A percentile compares a stretch with the other conserved stretches of the same genome.
Evolutionary conservation across 139 green algal genomes (phyloP).

Genomic region (Zygnema cylindricum): DNA sequence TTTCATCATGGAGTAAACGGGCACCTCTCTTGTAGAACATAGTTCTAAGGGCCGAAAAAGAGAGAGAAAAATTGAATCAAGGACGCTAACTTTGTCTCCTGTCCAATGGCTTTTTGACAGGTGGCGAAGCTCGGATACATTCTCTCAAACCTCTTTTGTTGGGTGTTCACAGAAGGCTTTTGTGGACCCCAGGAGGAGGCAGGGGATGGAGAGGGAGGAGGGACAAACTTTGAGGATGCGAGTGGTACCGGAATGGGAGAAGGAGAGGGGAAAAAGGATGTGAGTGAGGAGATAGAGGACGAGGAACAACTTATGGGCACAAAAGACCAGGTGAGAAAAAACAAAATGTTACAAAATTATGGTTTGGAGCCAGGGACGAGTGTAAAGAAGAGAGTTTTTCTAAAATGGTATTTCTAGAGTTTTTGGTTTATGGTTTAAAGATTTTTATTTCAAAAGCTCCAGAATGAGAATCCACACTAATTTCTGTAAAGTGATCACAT

Average conservation of each 20-base stretch:
- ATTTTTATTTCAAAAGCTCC: too few relatives aligned
- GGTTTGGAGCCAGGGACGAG: not conserved
- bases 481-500: too few relatives aligned
- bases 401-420: too few relatives aligned
- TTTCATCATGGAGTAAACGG: too few relatives aligned
- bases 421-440: too few relatives aligned
- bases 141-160: slow-evolving; percentile 75
- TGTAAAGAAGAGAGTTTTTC: not conserved
- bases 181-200: slow-evolving; percentile 74
- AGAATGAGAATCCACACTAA: too few relatives aligned
- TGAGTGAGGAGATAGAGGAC: slow-evolving; percentile 92
- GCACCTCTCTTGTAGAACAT: too few relatives aligned
- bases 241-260: slow-evolving; percentile 88
- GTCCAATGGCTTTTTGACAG: too few relatives aligned
- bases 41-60: too few relatives aligned
- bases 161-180: slow-evolving; percentile 87
- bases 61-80: too few relatives aligned
- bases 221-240: slow-evolving; percentile 67
- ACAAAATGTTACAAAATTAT: not conserved
- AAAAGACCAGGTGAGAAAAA: slow-evolving; percentile 64
- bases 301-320: slow-evolving; percentile 94
- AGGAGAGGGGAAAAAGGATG: slow-evolving; percentile 84
- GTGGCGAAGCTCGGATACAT: slow-evolving; percentile 86
- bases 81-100: too few relatives aligned
- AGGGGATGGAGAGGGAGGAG: slow-evolving; percentile 61